A percentile compares a stretch with the other conserved stretches of the same genome.
phyloP scores from a whole-genome alignment of 1,284 basidiomycete species.

The Mycena sp. region DNA sequence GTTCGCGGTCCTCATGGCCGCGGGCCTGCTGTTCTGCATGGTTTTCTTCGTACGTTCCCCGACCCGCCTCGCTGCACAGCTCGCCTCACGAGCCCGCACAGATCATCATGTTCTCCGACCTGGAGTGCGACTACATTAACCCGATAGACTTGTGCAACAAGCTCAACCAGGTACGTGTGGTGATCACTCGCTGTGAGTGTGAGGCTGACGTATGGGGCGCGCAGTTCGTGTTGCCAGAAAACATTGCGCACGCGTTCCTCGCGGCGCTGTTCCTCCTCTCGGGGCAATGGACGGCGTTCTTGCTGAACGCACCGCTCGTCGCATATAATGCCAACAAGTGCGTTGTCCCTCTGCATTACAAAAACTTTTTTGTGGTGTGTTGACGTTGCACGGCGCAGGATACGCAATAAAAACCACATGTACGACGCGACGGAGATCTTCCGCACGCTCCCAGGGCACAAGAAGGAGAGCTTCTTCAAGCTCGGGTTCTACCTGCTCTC shows the following conservation, averaged over 20 bases:
- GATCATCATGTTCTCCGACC: conserved; percentile 99
- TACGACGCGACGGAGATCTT: conserved; percentile 99
- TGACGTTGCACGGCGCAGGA: conserved; percentile 59
- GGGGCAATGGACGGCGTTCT: conserved; percentile 95
- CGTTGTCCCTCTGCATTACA: conserved; percentile 42
- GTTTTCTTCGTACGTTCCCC: conserved; percentile 91
- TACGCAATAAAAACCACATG: conserved; percentile 95
- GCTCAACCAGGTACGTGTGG: conserved; percentile 86
- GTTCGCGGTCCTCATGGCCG: conserved; percentile 92
- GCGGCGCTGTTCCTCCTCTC: conserved; percentile 89
- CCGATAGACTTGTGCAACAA: conserved; percentile 99
- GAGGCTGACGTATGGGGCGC: background rate
- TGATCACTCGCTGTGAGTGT: background rate
- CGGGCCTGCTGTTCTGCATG: conserved; percentile 94
- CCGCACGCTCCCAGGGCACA: conserved; percentile 92
- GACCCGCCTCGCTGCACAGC: background rate
- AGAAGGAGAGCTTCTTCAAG: conserved; percentile 98
- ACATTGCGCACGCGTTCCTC: conserved; percentile 93
- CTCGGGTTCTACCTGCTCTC: conserved; percentile 94
- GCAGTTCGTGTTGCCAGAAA: conserved; percentile 98
- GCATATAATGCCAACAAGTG: conserved; percentile 96
- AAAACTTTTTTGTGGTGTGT: background rate
- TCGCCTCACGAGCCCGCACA: conserved; percentile 45
- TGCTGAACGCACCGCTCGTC: conserved; percentile 92
- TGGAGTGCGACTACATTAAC: conserved; percentile 99